Conservation (phyloP, 2,329 filamentous ascomycete genomes). For the Dendryphion nanum region DNA sequence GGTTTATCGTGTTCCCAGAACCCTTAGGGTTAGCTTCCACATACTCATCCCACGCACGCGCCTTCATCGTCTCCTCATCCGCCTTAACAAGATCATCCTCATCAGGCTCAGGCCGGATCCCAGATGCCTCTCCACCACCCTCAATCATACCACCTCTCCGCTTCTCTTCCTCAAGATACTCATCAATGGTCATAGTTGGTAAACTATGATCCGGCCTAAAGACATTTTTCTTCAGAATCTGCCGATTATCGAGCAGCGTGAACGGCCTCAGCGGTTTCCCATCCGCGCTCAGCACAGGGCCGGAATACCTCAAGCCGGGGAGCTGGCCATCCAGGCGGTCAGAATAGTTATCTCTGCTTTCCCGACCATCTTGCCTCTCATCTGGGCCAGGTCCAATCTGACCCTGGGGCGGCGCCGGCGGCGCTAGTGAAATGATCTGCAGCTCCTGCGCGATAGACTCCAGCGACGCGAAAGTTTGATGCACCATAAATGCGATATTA, state of each 20-base stretch:
- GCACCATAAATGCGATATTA: slow-evolving; percentile 68
- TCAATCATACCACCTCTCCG: slow-evolving; percentile 84
- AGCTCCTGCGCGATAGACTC: slow-evolving; percentile 83
- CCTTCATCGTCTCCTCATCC: slow-evolving; percentile 90
- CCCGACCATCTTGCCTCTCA: slow-evolving; percentile 47
- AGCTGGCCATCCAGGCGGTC: slow-evolving; percentile 68
- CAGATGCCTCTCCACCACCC: slow-evolving; percentile 77
- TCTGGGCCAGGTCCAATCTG: slow-evolving; percentile 41
- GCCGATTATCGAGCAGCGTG: slow-evolving; percentile 74
- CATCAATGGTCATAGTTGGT: slow-evolving; percentile 96
- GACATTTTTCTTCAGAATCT: slow-evolving; percentile 74
- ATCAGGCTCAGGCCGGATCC: slow-evolving; percentile 68
- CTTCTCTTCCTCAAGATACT: slow-evolving; percentile 91
- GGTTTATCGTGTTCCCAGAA: slow-evolving; percentile 78
- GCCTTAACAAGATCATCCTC: slow-evolving; percentile 88
- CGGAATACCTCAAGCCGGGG: slow-evolving; percentile 48
- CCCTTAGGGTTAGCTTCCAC: slow-evolving; percentile 85
- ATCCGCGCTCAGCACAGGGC: slow-evolving; percentile 72
- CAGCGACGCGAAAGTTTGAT: slow-evolving; percentile 82
- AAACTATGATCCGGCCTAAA: slow-evolving; percentile 90
- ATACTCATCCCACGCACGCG: slow-evolving; percentile 92
- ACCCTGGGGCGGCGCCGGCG: slow-evolving; percentile 49
- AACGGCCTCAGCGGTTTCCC: slow-evolving; percentile 91
- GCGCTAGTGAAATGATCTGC: slow-evolving; percentile 75
- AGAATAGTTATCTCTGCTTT: slow-evolving; percentile 57